A percentile compares a stretch with the other conserved stretches of the same genome.
These are phyloP conservation scores for Yamadazyma endophytica DNA, from an alignment of 805 yeast species.

Conservation along the genomic window DNA sequence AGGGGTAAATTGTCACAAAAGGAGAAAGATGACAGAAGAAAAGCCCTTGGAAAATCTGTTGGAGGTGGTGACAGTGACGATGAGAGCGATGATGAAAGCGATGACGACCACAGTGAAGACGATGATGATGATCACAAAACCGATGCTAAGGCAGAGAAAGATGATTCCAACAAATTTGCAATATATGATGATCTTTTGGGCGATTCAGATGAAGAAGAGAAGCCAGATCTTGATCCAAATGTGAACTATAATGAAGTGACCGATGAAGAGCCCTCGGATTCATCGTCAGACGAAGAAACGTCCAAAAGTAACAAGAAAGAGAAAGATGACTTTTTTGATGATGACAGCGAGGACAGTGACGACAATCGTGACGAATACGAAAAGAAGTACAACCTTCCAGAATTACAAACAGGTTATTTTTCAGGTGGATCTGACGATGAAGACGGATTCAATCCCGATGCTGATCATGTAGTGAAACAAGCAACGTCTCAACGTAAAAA, in stretches of 20 bases:
- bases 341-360: conserved; percentile 1
- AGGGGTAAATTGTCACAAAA: conserved; percentile 42
- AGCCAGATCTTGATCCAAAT: conserved; percentile 26
- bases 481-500: conserved; percentile 66
- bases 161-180: conserved; percentile 28
- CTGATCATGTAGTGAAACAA: conserved; percentile 48
- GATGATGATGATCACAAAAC: conserved; percentile 16
- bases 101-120: conserved; percentile 16
- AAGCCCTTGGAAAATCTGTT: conserved; percentile 9
- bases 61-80: conserved; percentile 11
- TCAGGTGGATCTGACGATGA: conserved; percentile 81
- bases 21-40: conserved; percentile 23
- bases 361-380: conserved; percentile 17
- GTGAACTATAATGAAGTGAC: conserved; percentile 57
- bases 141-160: conserved; percentile 23
- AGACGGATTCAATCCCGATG: conserved; percentile 35
- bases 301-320: conserved; percentile 13
- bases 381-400: conserved; percentile 50
- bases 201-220: conserved; percentile 32
- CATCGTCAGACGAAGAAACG: conserved; percentile 26
- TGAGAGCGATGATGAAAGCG: conserved; percentile 14
- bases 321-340: conserved; percentile 39
- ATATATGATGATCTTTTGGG: conserved; percentile 37
- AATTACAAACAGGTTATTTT: conserved; percentile 71
- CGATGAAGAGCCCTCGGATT: conserved; percentile 56